A percentile compares a stretch with the other conserved stretches of the same genome.
Evolutionary conservation across 208 protist genomes (phyloP).

Genomic region (Wallacemonas sp.): DNA sequence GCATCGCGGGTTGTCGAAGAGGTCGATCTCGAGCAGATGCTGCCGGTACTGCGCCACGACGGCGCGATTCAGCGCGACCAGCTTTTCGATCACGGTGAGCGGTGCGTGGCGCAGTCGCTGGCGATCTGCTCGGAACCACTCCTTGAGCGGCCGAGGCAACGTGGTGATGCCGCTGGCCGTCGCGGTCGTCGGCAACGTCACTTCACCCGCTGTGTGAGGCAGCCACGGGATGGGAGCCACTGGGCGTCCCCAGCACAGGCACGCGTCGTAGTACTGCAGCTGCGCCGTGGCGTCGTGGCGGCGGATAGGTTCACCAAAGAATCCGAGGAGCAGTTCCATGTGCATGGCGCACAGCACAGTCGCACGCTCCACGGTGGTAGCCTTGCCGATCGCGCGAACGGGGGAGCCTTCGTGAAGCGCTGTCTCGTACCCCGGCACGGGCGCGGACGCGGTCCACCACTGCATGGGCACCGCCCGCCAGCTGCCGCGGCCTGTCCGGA

Average conservation of each 20-base stretch:
- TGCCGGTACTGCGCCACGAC: constrained; percentile 28
- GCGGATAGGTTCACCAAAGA: constrained; percentile 51
- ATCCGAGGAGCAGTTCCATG: constrained; percentile 53
- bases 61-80: constrained; percentile 29
- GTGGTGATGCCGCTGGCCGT: no score
- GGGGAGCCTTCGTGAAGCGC: background rate
- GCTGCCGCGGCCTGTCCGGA: constrained; percentile 13
- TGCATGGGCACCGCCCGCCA: constrained; percentile 10
- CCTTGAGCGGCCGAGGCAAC: constrained; percentile 55
- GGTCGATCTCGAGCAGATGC: constrained; percentile 52
- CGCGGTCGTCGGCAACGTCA: background rate
- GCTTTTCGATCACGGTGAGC: constrained; percentile 35
- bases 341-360: constrained; percentile 74
- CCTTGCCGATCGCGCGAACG: constrained; percentile 51
- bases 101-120: constrained; percentile 17
- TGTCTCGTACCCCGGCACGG: constrained; percentile 13
- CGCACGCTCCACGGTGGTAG: constrained; percentile 25
- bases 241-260: constrained; percentile 53
- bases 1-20: constrained; percentile 23
- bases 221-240: constrained; percentile 5
- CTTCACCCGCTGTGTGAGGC: background rate
- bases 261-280: constrained; percentile 56
- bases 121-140: constrained; percentile 23
- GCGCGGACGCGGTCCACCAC: constrained; percentile 24
- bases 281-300: constrained; percentile 19